These are phyloP conservation scores for Aphanomyces invadans DNA, from an alignment of 352 stramenopile species.

Conservation along the genomic window DNA sequence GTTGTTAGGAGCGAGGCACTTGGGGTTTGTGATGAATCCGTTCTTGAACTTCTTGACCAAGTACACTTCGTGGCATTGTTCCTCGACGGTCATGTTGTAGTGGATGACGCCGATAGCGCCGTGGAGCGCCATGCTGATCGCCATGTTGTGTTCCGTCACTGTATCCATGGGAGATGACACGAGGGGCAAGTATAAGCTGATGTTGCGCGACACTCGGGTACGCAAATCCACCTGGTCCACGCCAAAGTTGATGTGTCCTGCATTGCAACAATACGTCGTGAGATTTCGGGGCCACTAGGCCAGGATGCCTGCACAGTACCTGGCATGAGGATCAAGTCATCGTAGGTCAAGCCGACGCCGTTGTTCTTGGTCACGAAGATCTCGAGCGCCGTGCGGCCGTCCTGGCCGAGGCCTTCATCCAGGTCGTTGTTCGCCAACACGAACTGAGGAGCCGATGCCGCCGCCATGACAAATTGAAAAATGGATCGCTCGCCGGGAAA, in stretches of 20 bases:
- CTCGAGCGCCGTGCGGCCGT: slow-evolving; percentile 68
- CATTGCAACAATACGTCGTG: slow-evolving; percentile 27
- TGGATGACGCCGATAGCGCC: slow-evolving; percentile 99
- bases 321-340: slow-evolving; percentile 81
- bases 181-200: slow-evolving; percentile 93
- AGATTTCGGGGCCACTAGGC: background rate
- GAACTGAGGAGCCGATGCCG: slow-evolving; percentile 9
- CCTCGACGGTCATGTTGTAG: slow-evolving; percentile 98
- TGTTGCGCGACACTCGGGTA: slow-evolving; percentile 91
- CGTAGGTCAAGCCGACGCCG: slow-evolving; percentile 67
- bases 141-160: slow-evolving; percentile 99
- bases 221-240: slow-evolving; percentile 94
- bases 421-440: slow-evolving; percentile 23
- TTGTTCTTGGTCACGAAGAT: slow-evolving; percentile 86
- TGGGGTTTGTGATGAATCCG: slow-evolving; percentile 98
- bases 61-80: slow-evolving; percentile 92
- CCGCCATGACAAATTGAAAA: slow-evolving; percentile 17
- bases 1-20: slow-evolving; percentile 92
- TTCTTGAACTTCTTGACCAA: slow-evolving; percentile 99
- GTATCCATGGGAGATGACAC: slow-evolving; percentile 99
- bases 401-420: slow-evolving; percentile 27
- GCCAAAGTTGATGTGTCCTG: slow-evolving; percentile 92
- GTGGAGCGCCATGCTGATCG: slow-evolving; percentile 98
- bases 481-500: slow-evolving; percentile 1
- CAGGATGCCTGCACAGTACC: slow-evolving; percentile 1